Percentiles rank a stretch among this genome's conserved stretches.
These are phyloP conservation scores for Thalassiosira oceanica DNA, from an alignment of 352 stramenopile genomes.

Conservation along the genomic window DNA sequence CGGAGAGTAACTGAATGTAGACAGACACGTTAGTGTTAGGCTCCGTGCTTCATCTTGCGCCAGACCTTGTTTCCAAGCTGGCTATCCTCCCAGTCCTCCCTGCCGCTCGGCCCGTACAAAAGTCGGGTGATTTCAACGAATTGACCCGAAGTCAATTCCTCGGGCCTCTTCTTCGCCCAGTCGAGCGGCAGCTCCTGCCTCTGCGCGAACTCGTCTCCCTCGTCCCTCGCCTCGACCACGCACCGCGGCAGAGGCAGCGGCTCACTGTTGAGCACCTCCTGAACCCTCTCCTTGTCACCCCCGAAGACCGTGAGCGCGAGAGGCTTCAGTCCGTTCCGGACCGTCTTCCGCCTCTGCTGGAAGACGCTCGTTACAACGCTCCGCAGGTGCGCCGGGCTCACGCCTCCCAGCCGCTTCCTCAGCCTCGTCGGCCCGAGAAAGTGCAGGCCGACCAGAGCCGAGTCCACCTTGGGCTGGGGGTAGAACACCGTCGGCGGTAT, in stretches of 20 bases:
- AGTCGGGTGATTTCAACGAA: conserved; percentile 85
- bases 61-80: conserved; percentile 76
- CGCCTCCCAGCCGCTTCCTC: conserved; percentile 57
- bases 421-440: conserved; percentile 70
- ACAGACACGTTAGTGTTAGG: not conserved
- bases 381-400: conserved; percentile 77
- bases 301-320: conserved; percentile 47
- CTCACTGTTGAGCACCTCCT: conserved; percentile 51
- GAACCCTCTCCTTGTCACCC: conserved; percentile 43
- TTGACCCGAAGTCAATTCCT: conserved; percentile 82
- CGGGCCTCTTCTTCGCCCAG: conserved; percentile 81
- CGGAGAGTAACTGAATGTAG: not conserved
- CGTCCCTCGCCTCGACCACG: conserved; percentile 39
- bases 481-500: conserved; percentile 90
- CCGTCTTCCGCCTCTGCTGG: conserved; percentile 85
- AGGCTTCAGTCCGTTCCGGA: conserved; percentile 83
- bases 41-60: conserved; percentile 81
- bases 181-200: conserved; percentile 66
- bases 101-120: conserved; percentile 59
- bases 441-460: conserved; percentile 76
- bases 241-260: conserved; percentile 64
- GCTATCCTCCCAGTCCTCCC: conserved; percentile 17
- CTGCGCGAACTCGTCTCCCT: conserved; percentile 72
- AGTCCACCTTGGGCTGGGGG: conserved; percentile 86
- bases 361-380: conserved; percentile 83